phyloP scores from a whole-genome alignment of 1,284 basidiomycete species.

The Neolentinus lepideus region DNA sequence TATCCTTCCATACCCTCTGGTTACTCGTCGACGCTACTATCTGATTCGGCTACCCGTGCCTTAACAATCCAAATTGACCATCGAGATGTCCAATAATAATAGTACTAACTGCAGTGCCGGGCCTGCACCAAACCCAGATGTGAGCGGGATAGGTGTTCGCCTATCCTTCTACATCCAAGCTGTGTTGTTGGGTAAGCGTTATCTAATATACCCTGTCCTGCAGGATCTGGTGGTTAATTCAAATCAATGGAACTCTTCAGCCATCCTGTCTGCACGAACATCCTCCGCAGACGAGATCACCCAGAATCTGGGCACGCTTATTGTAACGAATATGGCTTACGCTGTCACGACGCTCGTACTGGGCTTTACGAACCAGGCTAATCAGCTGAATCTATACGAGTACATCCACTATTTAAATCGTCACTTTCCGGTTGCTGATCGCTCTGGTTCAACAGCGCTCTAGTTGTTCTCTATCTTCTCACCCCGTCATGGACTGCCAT shows the following conservation, averaged over 20 bases:
- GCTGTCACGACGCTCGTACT: slow-evolving; percentile 19
- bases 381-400: slow-evolving; percentile 21
- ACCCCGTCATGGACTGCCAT: slow-evolving; percentile 15
- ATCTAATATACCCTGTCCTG: background rate
- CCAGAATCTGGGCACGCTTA: slow-evolving; percentile 17
- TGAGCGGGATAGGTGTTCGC: slow-evolving; percentile 3
- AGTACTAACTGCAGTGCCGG: background rate
- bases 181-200: background rate
- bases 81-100: background rate
- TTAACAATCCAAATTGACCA: background rate
- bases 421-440: background rate
- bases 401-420: slow-evolving; percentile 5
- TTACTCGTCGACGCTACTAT: no score
- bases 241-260: slow-evolving; percentile 6
- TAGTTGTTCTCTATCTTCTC: slow-evolving; percentile 13
- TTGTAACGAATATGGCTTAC: slow-evolving; percentile 22
- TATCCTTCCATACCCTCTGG: no score
- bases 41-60: no score
- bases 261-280: slow-evolving; percentile 17
- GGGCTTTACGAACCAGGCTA: slow-evolving; percentile 12
- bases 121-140: background rate
- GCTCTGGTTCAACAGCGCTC: slow-evolving; percentile 4
- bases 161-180: slow-evolving; percentile 2
- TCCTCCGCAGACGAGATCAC: slow-evolving; percentile 16
- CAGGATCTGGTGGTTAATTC: background rate